Evolutionary conservation across 2,329 filamentous ascomycete genomes (phyloP).

Genomic region (Exophiala viscosa): DNA sequence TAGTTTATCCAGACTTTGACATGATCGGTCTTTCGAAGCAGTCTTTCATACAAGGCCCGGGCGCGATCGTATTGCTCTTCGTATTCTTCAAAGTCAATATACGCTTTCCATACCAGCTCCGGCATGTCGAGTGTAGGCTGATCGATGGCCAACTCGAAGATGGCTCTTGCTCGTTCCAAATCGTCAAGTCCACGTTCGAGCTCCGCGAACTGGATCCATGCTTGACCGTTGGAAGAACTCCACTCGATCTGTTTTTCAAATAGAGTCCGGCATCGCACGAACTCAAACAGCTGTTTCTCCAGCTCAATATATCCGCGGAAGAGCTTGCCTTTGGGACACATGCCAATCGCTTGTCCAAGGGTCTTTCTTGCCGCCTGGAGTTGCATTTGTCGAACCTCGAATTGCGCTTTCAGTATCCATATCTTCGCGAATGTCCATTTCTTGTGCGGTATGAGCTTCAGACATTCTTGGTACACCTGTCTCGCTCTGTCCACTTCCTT

Average conservation of each 20-base stretch:
- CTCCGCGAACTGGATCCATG: conserved; percentile 96
- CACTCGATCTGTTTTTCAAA: conserved; percentile 93
- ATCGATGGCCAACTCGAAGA: conserved; percentile 84
- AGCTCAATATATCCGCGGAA: conserved; percentile 92
- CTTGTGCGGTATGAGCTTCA: conserved; percentile 87
- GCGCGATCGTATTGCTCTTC: conserved; percentile 86
- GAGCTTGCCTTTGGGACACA: conserved; percentile 92
- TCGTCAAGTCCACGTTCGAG: conserved; percentile 90
- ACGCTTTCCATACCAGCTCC: conserved; percentile 94
- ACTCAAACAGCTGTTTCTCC: conserved; percentile 91
- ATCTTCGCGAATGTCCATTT: conserved; percentile 97
- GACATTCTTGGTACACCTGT: conserved; percentile 85
- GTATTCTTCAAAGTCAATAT: conserved; percentile 97
- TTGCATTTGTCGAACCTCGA: conserved; percentile 84
- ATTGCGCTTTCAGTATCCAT: conserved; percentile 90
- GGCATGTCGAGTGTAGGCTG: conserved; percentile 92
- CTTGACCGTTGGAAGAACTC: conserved; percentile 84
- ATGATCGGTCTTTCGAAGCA: conserved; percentile 92
- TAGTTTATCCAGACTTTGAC: conserved; percentile 99
- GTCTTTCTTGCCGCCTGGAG: conserved; percentile 79
- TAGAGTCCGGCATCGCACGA: conserved; percentile 80
- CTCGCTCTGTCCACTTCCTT: conserved; percentile 73
- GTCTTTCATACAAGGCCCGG: conserved; percentile 77
- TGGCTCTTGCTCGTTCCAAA: conserved; percentile 77
- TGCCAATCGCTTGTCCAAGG: conserved; percentile 82